Percentiles rank a stretch among this genome's conserved stretches.
phyloP scores from a whole-genome alignment of 768 basidiomycete species.

The Fomitopsis pulvina region DNA sequence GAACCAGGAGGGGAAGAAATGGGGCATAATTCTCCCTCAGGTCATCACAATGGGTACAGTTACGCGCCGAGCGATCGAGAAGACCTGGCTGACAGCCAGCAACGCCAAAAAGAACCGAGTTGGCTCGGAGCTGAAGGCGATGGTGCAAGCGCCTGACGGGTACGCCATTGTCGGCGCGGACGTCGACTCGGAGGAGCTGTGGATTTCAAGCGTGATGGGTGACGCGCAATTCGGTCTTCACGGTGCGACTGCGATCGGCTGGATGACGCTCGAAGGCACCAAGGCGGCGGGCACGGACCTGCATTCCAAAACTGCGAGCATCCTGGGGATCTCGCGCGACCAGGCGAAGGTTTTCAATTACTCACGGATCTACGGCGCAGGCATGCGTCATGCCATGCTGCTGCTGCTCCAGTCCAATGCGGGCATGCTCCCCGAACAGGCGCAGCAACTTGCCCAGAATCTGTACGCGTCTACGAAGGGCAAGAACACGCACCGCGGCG shows the following conservation, averaged over 20 bases:
- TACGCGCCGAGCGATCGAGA: slow-evolving; percentile 94
- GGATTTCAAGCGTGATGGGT: slow-evolving; percentile 99
- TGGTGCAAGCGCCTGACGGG: slow-evolving; percentile 91
- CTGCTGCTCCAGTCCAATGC: slow-evolving; percentile 83
- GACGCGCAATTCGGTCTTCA: slow-evolving; percentile 97
- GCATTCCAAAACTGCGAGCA: slow-evolving; percentile 92
- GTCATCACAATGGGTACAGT: slow-evolving; percentile 99
- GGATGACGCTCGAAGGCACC: slow-evolving; percentile 99
- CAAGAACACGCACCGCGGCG: slow-evolving; percentile 68
- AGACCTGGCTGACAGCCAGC: slow-evolving; percentile 96
- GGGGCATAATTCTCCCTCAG: slow-evolving; percentile 93
- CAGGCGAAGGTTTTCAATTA: slow-evolving; percentile 99
- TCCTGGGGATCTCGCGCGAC: slow-evolving; percentile 89
- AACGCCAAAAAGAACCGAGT: slow-evolving; percentile 97
- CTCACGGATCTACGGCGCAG: slow-evolving; percentile 97
- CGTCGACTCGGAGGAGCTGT: slow-evolving; percentile 97
- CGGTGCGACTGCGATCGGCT: slow-evolving; percentile 93
- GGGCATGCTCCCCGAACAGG: slow-evolving; percentile 69
- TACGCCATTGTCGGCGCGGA: slow-evolving; percentile 97
- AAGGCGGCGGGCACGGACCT: slow-evolving; percentile 92
- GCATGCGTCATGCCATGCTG: slow-evolving; percentile 87
- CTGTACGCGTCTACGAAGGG: slow-evolving; percentile 94
- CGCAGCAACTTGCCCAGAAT: slow-evolving; percentile 73
- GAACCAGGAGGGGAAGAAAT: slow-evolving; percentile 36
- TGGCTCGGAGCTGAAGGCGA: slow-evolving; percentile 97